phyloP scores from a whole-genome alignment of 495 filamentous ascomycete species.

The Aspergillus sparsus region DNA sequence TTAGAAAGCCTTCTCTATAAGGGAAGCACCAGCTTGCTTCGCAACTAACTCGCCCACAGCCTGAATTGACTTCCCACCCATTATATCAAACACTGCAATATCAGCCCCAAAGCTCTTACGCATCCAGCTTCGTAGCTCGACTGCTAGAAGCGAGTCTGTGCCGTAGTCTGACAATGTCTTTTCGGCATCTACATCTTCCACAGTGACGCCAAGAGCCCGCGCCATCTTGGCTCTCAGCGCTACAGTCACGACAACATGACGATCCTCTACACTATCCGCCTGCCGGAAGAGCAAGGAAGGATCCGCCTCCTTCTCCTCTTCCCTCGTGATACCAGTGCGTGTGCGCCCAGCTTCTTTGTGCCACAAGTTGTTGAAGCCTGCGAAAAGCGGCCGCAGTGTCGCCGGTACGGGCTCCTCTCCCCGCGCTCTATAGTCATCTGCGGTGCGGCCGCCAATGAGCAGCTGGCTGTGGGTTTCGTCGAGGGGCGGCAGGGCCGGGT shows the following conservation, averaged over 20 bases:
- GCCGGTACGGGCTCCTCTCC: neutral
- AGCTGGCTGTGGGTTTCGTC: slow-evolving; percentile 4
- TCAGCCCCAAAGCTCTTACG: slow-evolving; percentile 35
- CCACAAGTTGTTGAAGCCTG: slow-evolving; percentile 2
- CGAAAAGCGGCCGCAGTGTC: slow-evolving; percentile 11
- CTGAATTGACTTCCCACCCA: slow-evolving; percentile 20
- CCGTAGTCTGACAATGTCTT: slow-evolving; percentile 40
- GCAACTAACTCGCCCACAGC: no score
- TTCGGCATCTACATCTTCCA: slow-evolving; percentile 26
- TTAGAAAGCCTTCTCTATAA: no score
- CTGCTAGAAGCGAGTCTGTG: slow-evolving; percentile 55
- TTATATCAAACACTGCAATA: slow-evolving; percentile 47
- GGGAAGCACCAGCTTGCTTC: no score
- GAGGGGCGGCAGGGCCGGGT: slow-evolving; percentile 18
- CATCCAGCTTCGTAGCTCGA: slow-evolving; percentile 58
- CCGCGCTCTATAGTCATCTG: slow-evolving; percentile 5
- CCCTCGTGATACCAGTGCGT: neutral
- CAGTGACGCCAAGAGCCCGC: slow-evolving; percentile 16
- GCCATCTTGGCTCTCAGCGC: slow-evolving; percentile 16
- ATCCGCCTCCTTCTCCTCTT: neutral
- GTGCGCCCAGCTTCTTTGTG: neutral
- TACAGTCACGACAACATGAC: neutral
- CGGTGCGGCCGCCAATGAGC: slow-evolving; percentile 6
- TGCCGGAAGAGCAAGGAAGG: slow-evolving; percentile 3
- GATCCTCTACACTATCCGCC: neutral